These are phyloP conservation scores for Lyophyllum semitale DNA, from an alignment of 768 basidiomycete genomes.

Conservation along the genomic window DNA sequence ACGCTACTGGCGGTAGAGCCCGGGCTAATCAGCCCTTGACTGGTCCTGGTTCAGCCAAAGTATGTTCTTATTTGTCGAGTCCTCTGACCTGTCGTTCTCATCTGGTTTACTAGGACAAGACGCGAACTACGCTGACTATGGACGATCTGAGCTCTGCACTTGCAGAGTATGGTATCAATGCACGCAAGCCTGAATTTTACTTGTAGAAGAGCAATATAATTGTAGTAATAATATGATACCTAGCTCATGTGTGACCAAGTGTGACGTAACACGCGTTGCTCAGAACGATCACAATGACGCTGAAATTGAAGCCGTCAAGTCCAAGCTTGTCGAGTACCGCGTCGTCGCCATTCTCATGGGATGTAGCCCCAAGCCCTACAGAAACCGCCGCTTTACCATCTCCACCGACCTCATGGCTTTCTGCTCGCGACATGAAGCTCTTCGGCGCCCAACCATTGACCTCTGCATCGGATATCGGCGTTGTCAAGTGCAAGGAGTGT, in stretches of 20 bases:
- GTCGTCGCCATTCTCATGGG: constrained; percentile 67
- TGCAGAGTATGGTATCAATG: constrained; percentile 93
- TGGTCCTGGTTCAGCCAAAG: constrained; percentile 68
- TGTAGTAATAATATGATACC: background rate
- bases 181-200: constrained; percentile 94
- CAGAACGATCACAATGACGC: constrained; percentile 31
- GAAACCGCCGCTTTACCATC: constrained; percentile 52
- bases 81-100: background rate
- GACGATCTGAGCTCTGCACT: constrained; percentile 93
- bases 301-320: constrained; percentile 46
- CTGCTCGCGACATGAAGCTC: constrained; percentile 84
- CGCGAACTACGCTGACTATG: constrained; percentile 94
- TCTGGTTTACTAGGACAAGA: constrained; percentile 65
- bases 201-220: constrained; percentile 42
- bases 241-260: background rate
- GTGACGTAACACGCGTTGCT: constrained; percentile 1
- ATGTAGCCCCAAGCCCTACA: constrained; percentile 38
- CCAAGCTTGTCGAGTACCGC: constrained; percentile 22
- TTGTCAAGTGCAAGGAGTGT: constrained; percentile 81
- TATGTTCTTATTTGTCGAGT: constrained; percentile 24
- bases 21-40: constrained; percentile 57
- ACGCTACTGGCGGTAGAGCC: constrained; percentile 74
- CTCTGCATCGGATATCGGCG: constrained; percentile 57
- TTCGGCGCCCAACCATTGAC: constrained; percentile 79
- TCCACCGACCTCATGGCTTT: constrained; percentile 84